phyloP scores from a whole-genome alignment of 768 basidiomycete genomes.

The Rhizopogon rudus region DNA sequence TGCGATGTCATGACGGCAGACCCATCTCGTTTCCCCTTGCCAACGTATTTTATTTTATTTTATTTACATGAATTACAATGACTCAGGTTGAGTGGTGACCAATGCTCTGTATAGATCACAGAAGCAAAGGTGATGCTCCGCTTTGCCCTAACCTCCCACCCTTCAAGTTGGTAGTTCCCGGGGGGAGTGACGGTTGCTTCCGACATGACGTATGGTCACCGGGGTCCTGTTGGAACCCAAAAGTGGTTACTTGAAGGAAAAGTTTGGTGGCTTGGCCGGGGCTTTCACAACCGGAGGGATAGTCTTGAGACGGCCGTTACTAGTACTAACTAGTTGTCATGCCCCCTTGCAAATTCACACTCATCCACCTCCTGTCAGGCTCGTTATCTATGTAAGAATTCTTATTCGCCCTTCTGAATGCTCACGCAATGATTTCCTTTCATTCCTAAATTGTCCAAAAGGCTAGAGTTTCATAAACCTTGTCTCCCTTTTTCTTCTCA shows the following conservation, averaged over 20 bases:
- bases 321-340: not conserved
- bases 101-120: no score
- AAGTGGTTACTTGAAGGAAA: slow-evolving; percentile 17
- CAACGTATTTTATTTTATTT: no score
- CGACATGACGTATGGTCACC: not conserved
- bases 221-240: not conserved
- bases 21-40: no score
- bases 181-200: no score
- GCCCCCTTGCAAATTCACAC: slow-evolving; percentile 11
- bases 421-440: slow-evolving; percentile 15
- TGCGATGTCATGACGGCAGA: no score
- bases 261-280: not conserved
- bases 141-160: no score
- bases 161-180: no score
- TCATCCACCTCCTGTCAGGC: slow-evolving; percentile 12
- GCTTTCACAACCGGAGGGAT: not conserved
- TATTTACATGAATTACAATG: no score
- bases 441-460: slow-evolving; percentile 28
- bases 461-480: slow-evolving; percentile 25
- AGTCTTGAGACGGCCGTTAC: not conserved
- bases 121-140: no score
- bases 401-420: slow-evolving; percentile 5
- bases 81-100: no score
- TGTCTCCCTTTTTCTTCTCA: slow-evolving; percentile 16
- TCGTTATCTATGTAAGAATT: slow-evolving; percentile 4